Conservation (phyloP, 768 basidiomycete species). For the Exsudoporus frostii region DNA sequence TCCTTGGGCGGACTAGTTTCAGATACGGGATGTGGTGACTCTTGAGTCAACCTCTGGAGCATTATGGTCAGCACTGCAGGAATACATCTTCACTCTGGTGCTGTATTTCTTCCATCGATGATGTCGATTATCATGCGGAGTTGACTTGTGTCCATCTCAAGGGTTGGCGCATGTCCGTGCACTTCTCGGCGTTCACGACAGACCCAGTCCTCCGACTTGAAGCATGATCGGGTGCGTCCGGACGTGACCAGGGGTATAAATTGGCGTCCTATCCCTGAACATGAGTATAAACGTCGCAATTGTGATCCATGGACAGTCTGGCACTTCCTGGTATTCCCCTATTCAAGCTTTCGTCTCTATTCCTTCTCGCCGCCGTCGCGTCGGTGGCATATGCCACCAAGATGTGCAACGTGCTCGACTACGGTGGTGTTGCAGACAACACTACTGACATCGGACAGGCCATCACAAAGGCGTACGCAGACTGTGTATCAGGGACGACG, state of each 20-base stretch:
- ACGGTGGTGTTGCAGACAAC: conserved; percentile 7
- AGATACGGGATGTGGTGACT: too few relatives aligned
- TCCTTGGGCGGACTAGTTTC: too few relatives aligned
- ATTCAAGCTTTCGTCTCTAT: not conserved
- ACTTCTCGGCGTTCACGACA: not conserved
- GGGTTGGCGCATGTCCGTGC: not conserved
- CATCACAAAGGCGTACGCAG: not conserved
- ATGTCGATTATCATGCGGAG: not conserved
- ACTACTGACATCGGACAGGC: conserved; percentile 3
- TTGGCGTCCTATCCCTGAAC: not conserved
- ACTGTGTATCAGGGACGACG: not conserved
- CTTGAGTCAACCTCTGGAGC: not conserved
- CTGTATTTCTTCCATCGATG: not conserved
- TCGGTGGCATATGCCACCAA: not conserved
- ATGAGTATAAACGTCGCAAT: not conserved
- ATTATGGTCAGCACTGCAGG: not conserved
- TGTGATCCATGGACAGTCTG: not conserved
- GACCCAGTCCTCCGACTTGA: too few relatives aligned
- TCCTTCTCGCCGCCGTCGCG: not conserved
- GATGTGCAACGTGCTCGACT: conserved; percentile 9
- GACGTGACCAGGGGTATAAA: not conserved
- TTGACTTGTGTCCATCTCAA: not conserved
- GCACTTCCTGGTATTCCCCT: not conserved
- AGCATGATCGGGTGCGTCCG: not conserved
- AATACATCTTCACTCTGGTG: not conserved